phyloP scores from a whole-genome alignment of 768 basidiomycete genomes.

The Rhodotorula paludigena region DNA sequence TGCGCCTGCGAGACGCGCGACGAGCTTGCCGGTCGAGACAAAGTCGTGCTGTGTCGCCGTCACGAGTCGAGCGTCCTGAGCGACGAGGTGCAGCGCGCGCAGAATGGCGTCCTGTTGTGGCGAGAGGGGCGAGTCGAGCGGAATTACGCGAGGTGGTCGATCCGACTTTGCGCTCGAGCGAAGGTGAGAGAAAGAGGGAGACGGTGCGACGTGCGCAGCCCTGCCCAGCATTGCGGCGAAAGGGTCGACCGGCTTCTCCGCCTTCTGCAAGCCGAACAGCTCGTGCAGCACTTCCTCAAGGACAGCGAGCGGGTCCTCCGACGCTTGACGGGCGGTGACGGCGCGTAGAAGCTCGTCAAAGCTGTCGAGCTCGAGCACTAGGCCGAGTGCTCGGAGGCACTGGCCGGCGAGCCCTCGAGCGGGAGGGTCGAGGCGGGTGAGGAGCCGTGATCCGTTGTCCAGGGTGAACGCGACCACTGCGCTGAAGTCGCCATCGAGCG shows the following conservation, averaged over 20 bases:
- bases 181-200: background rate
- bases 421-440: background rate
- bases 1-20: constrained; percentile 32
- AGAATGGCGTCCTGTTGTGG: constrained; percentile 59
- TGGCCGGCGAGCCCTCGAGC: constrained; percentile 28
- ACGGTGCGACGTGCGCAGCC: background rate
- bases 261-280: constrained; percentile 15
- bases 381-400: constrained; percentile 61
- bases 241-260: background rate
- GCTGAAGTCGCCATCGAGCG: background rate
- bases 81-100: constrained; percentile 72
- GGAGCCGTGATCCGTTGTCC: background rate
- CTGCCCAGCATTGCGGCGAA: background rate
- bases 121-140: background rate
- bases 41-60: constrained; percentile 6
- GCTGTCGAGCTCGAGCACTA: constrained; percentile 57
- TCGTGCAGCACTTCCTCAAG: constrained; percentile 55
- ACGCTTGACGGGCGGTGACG: constrained; percentile 51
- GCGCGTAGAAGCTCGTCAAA: constrained; percentile 57
- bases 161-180: background rate
- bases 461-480: background rate
- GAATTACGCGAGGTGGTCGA: too few relatives aligned
- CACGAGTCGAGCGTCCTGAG: constrained; percentile 51
- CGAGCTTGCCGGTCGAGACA: constrained; percentile 20
- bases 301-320: constrained; percentile 54